A percentile compares a stretch with the other conserved stretches of the same genome.
phyloP scores from a whole-genome alignment of 257 asterid genomes.

The Penstemon barbatus region DNA sequence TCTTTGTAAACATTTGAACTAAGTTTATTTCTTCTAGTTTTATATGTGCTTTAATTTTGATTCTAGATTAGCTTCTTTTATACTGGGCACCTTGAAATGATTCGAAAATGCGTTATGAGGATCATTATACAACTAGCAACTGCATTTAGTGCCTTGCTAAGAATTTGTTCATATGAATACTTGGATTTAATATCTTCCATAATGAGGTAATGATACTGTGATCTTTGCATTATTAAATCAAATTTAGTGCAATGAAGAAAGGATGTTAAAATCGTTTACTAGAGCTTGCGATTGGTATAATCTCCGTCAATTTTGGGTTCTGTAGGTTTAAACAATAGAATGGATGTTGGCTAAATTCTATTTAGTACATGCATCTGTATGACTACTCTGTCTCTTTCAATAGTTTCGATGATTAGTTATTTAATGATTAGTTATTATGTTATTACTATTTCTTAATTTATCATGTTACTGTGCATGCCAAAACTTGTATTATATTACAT shows the following conservation, averaged over 20 bases:
- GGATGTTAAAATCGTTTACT: conserved; percentile 11
- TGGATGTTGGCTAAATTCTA: conserved; percentile 57
- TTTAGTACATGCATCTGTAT: conserved; percentile 49
- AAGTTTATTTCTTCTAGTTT: conserved; percentile 11
- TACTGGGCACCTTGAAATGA: background rate
- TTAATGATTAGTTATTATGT: no score
- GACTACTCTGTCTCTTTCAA: conserved; percentile 36
- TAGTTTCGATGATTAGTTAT: conserved; percentile 5
- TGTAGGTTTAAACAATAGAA: conserved; percentile 29
- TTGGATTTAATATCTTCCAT: background rate
- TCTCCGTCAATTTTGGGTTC: conserved; percentile 32
- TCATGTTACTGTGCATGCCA: no score
- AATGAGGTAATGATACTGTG: background rate
- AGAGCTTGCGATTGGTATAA: conserved; percentile 31
- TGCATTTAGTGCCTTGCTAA: no score
- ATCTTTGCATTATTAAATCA: conserved; percentile 16
- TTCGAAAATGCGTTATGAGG: background rate
- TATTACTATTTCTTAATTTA: no score
- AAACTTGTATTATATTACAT: no score
- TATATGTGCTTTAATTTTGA: background rate
- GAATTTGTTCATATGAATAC: no score
- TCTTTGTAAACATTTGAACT: background rate
- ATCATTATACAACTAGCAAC: background rate
- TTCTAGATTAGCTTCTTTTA: background rate
- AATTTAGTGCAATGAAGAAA: no score